Conservation (phyloP, 1,139 yeast genomes). For the Pichia sp. region DNA sequence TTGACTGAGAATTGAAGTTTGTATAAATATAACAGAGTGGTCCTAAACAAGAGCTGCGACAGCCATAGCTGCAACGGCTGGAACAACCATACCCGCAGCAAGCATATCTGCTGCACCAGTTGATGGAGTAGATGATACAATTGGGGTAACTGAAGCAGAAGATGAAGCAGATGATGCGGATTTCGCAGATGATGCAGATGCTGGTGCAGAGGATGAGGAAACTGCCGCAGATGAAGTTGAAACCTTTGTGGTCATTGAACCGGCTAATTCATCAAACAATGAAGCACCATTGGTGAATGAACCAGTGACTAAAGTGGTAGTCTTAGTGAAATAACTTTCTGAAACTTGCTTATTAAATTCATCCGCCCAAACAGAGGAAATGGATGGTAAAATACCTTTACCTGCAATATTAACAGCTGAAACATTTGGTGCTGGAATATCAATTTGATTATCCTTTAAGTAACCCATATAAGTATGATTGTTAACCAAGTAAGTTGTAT, state of each 20-base stretch:
- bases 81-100: neutral
- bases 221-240: slow-evolving; percentile 1
- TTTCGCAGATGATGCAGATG: slow-evolving; percentile 3
- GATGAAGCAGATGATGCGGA: slow-evolving; percentile 2
- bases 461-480: slow-evolving; percentile 38
- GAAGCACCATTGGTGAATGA: slow-evolving; percentile 20
- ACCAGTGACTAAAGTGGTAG: slow-evolving; percentile 29
- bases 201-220: neutral
- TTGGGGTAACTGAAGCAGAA: slow-evolving; percentile 2
- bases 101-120: neutral
- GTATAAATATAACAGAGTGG: neutral
- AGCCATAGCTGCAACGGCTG: slow-evolving; percentile 2
- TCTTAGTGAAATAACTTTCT: slow-evolving; percentile 20
- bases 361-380: slow-evolving; percentile 42
- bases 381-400: slow-evolving; percentile 28
- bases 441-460: slow-evolving; percentile 30
- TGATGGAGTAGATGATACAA: neutral
- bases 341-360: slow-evolving; percentile 40
- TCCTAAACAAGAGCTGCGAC: slow-evolving; percentile 4
- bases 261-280: slow-evolving; percentile 7
- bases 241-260: neutral
- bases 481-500: slow-evolving; percentile 34
- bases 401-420: slow-evolving; percentile 43
- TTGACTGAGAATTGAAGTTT: neutral
- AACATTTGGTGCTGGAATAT: slow-evolving; percentile 36